phyloP scores from a whole-genome alignment of 2,329 filamentous ascomycete genomes.

The Colletotrichum endophyticum region DNA sequence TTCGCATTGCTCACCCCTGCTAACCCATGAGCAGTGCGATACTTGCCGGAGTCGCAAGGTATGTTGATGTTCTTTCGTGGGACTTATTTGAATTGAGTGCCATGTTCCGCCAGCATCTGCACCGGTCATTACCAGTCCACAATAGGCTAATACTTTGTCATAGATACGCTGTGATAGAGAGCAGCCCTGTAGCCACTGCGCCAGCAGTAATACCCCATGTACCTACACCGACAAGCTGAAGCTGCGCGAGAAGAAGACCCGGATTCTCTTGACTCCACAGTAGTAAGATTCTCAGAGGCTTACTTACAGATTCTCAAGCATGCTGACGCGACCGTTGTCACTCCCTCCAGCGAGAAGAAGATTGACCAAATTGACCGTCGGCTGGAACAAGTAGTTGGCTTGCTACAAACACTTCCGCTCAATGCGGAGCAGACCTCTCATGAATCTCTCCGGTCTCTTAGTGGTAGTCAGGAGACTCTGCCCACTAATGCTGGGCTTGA shows the following conservation, averaged over 20 bases:
- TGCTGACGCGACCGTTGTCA: not conserved
- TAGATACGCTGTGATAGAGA: slow-evolving; percentile 42
- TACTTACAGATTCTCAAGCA: not conserved
- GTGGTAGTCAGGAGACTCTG: not conserved
- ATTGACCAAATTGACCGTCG: slow-evolving; percentile 42
- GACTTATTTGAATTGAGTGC: fast-evolving
- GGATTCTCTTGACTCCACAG: slow-evolving; percentile 40
- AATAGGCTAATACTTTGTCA: fast-evolving
- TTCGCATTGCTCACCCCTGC: fast-evolving
- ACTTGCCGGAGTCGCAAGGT: not conserved
- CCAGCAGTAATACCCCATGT: slow-evolving; percentile 38
- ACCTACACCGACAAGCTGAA: slow-evolving; percentile 31
- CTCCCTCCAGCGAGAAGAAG: slow-evolving; percentile 35
- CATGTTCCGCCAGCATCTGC: fast-evolving
- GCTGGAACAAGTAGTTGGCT: slow-evolving; percentile 36
- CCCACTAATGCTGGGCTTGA: not conserved
- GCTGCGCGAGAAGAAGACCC: slow-evolving; percentile 39
- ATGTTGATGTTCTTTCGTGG: not conserved
- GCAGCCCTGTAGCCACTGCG: slow-evolving; percentile 38
- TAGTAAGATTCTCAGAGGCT: slow-evolving; percentile 32
- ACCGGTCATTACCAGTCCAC: fast-evolving
- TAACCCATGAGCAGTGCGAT: not conserved
- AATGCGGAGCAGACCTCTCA: slow-evolving; percentile 28
- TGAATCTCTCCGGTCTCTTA: slow-evolving; percentile 21
- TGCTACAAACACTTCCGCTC: slow-evolving; percentile 26